Evolutionary conservation across 2,329 filamentous ascomycete species (phyloP), one percentile per base, ranked within the genome.

Genomic region (Cordyceps cateniannulata): DNA sequence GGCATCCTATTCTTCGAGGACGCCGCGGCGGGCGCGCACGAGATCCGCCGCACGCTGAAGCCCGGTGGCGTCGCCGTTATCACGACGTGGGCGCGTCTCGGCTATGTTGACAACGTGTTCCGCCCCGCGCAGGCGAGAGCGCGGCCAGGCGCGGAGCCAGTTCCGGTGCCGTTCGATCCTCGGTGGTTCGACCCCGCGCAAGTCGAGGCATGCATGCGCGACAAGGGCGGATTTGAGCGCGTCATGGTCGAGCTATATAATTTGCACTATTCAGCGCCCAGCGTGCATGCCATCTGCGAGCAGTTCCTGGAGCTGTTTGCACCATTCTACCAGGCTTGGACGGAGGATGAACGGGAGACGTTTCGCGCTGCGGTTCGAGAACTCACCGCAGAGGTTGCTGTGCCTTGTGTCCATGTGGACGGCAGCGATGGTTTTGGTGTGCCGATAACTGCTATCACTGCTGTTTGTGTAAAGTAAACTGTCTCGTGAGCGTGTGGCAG

Each of bases 41-140:
- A 77, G 59, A 70, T 77, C 29, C 66, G 68, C 60, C 69, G 76
- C 40, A 77, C 75, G 0, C 69, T 77, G 1, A 65, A 69, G 40
- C 69, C 71, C 2, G 72, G 69, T 24, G 75, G 76, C 1, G 65
- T 66, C 0, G 75, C 75, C 2, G 62, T 75, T 1, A 69, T 76
- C 3, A 77, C 75, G 4, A 50, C 56, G 9, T 70, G 69, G 69
- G 50, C 59, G 14, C 56, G 59, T 12, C 54, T 69, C 25, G 65
- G 66, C 4, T 64, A 65, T 10, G 12, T 67, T 1, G 40, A 60
- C 3, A 20, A 57, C 2, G 51, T 68, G n/a, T 32, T 66, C 9
- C 60, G 56, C 10, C 48, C 50, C 9, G 63, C 64, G 0, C 65
- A 69, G 65, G 6, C 6, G 4, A 24, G 22, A 7, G 35, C 35